Conservation (phyloP, 2,329 filamentous ascomycete species). For the Pyricularia grisea region DNA sequence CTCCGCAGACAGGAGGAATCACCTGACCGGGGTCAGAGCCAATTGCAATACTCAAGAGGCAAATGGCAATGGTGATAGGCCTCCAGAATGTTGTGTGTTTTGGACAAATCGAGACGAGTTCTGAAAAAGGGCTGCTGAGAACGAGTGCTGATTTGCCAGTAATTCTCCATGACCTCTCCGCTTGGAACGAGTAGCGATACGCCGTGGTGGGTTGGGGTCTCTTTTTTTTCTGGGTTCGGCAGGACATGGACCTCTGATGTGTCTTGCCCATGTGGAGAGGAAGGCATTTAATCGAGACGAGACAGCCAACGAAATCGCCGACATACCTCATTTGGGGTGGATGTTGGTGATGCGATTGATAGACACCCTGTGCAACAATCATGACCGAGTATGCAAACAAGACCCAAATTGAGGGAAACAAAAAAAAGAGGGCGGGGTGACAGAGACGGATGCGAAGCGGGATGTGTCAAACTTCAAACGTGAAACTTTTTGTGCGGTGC, state of each 20-base stretch:
- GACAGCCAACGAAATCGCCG: neutral
- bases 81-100: conserved; percentile 23
- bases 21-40: conserved; percentile 39
- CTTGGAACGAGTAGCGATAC: neutral
- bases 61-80: conserved; percentile 43
- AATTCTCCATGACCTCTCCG: neutral
- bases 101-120: conserved; percentile 24
- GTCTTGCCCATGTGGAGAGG: neutral
- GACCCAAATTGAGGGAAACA: neutral
- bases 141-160: conserved; percentile 40
- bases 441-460: neutral
- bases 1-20: conserved; percentile 37
- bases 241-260: neutral
- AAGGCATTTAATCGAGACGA: neutral
- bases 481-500: neutral
- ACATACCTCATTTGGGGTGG: neutral
- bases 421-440: neutral
- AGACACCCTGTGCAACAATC: neutral
- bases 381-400: neutral
- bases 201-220: neutral
- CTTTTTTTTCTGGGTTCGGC: neutral
- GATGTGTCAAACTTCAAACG: neutral
- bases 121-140: conserved; percentile 22
- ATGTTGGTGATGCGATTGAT: neutral
- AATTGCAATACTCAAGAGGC: conserved; percentile 34